phyloP scores from a whole-genome alignment of 78 protist species.

The Guillardia theta region DNA sequence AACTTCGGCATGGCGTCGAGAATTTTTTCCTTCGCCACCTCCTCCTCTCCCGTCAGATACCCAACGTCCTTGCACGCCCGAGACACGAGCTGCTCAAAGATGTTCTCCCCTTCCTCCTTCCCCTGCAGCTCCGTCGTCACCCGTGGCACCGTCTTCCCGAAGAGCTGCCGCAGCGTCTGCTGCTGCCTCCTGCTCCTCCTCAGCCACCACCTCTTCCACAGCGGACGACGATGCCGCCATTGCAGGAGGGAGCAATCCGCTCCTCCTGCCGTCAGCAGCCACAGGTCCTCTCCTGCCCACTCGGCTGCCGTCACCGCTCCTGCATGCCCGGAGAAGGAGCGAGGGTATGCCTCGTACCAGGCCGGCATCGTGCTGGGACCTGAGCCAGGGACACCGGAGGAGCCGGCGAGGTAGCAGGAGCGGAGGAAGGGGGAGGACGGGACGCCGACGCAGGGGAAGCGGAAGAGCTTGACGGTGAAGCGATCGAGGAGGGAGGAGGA shows the following conservation, averaged over 20 bases:
- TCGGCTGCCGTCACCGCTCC: background rate
- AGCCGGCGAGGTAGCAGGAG: background rate
- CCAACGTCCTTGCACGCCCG: too few species aligned
- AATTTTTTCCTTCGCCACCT: too few species aligned
- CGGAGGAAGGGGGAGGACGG: background rate
- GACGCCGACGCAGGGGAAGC: background rate
- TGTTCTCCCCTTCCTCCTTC: too few species aligned
- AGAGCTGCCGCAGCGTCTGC: too few species aligned
- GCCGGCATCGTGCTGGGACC: background rate
- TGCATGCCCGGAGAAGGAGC: background rate
- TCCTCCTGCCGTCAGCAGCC: background rate
- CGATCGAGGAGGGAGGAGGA: background rate
- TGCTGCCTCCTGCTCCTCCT: too few species aligned
- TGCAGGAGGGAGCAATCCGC: background rate
- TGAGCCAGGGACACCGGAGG: background rate
- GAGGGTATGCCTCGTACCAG: background rate
- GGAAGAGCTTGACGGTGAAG: background rate
- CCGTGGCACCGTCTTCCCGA: too few species aligned
- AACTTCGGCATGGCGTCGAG: too few species aligned
- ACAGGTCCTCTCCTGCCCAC: background rate
- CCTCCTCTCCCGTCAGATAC: too few species aligned
- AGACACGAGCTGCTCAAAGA: too few species aligned
- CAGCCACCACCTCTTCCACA: background rate
- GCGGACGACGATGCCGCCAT: background rate
- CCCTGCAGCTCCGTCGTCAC: too few species aligned